Evolutionary conservation across 2,329 filamentous ascomycete species (phyloP), one percentile per base, ranked within the genome.

Genomic region (Stagonosporopsis tanaceti): DNA sequence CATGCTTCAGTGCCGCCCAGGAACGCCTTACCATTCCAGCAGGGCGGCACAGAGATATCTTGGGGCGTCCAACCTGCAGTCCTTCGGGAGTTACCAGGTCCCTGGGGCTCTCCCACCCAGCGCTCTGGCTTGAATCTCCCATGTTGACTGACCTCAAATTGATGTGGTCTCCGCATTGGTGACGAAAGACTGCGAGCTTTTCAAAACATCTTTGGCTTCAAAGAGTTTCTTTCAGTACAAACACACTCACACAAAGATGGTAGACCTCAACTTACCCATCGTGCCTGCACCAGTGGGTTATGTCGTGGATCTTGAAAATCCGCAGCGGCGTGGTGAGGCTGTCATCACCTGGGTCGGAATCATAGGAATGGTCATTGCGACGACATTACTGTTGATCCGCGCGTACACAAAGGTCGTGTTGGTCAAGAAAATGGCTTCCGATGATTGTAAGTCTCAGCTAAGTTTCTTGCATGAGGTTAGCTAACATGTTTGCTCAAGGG

Each of bases 261-360:
- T 27, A 24, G 56, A 59, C n/a, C 50, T 59, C 34, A 32, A 47
- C 35, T 42, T 47, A 40, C 56, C 52, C 6, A 56, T 56, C 15
- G 38, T 60, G 3, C 58, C 58, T 35, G 55, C 68, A 2, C 68
- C 69, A 2, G 37, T 45, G 0, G 67, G 62, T 9, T 72, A 69
- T 47, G 20, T 61, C 11, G 64, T 70, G 14, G 53, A 72, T 48
- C 68, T 71, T 41, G 65, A 63, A 15, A 59, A 72, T 12, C 69
- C 69, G 6, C 54, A 60, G 25, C 53, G 67, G 12, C 54, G 56
- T 24, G 63, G 59, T 11, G 62, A 69, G 17, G 46, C 38, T 2
- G 34, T 60, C 5, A 56, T 66, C 1, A 67, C 63, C 22, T 57
- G 53, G 30, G 47, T 71, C 1, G 60, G 61, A 7, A 59, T 57